phyloP scores from a whole-genome alignment of 1,284 basidiomycete genomes.

The Trichosporon sp. region DNA sequence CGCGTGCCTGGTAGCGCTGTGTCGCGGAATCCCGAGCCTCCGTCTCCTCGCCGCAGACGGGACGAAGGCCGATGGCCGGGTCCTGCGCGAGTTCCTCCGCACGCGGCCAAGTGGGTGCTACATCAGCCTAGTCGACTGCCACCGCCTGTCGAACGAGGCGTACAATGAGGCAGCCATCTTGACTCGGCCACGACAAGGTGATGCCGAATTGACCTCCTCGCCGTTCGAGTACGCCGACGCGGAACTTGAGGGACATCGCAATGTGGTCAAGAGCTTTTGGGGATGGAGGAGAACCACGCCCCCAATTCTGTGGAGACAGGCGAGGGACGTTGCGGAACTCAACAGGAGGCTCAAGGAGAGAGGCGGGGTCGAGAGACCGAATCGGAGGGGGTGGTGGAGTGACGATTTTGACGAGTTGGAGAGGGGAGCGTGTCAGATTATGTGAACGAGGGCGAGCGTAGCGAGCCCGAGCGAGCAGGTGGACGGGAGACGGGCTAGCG shows the following conservation, averaged over 20 bases:
- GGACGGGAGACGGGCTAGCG: background rate
- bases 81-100: conserved; percentile 63
- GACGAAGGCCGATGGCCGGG: conserved; percentile 61
- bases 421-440: conserved; percentile 16
- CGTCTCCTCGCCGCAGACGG: conserved; percentile 67
- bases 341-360: background rate
- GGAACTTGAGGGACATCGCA: conserved; percentile 26
- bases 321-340: conserved; percentile 16
- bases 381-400: conserved; percentile 6
- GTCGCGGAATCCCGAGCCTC: conserved; percentile 60
- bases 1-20: conserved; percentile 59
- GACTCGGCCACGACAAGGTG: conserved; percentile 66
- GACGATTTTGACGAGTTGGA: conserved; percentile 15
- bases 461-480: background rate
- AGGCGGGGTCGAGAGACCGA: background rate
- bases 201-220: conserved; percentile 60
- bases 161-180: conserved; percentile 52
- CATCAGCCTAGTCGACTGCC: conserved; percentile 69
- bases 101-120: conserved; percentile 41
- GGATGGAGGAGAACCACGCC: conserved; percentile 74
- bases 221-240: conserved; percentile 34
- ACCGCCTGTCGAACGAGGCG: conserved; percentile 58
- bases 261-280: conserved; percentile 79
- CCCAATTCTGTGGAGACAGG: conserved; percentile 26
- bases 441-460: conserved; percentile 4